Evolutionary conservation across 192 early-diverging fungal genomes (phyloP).

Genomic region (Mortierella alpina): DNA sequence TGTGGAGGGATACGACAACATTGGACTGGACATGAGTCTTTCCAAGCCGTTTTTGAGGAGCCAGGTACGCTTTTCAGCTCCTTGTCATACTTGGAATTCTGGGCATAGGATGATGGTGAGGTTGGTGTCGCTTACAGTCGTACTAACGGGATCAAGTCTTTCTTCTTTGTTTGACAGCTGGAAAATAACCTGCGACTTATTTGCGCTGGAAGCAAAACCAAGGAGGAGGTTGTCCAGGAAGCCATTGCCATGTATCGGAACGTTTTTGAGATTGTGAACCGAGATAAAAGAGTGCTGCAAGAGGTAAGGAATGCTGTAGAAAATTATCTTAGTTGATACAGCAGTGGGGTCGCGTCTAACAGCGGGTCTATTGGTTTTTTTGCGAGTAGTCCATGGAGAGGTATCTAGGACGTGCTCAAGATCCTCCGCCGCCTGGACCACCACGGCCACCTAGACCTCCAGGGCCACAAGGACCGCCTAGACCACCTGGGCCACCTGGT

Average conservation of each 20-base stretch:
- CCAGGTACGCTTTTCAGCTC: conserved; percentile 56
- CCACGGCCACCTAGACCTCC: not conserved
- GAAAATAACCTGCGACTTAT: conserved; percentile 84
- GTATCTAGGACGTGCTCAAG: not conserved
- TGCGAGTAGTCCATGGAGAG: conserved; percentile 17
- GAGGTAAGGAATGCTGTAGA: conserved; percentile 41
- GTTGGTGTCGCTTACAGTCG: not conserved
- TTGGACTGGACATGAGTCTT: conserved; percentile 88
- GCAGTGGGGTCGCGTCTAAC: not conserved
- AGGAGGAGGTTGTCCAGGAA: conserved; percentile 76
- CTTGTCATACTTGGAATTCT: not conserved
- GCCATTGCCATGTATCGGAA: conserved; percentile 75
- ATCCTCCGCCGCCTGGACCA: not conserved
- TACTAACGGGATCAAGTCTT: not conserved
- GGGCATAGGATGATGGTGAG: not conserved
- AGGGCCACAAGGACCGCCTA: not conserved
- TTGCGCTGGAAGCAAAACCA: conserved; percentile 71
- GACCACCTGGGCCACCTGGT: no score
- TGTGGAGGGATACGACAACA: conserved; percentile 86
- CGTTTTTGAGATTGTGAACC: conserved; percentile 70
- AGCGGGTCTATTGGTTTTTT: not conserved
- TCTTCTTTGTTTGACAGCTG: conserved; percentile 57
- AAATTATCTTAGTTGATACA: not conserved
- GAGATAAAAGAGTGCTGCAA: conserved; percentile 60
- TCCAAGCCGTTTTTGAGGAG: conserved; percentile 89